Evolutionary conservation across 116 monocot species (phyloP).

Genomic region (Phalaenopsis hybrid): DNA sequence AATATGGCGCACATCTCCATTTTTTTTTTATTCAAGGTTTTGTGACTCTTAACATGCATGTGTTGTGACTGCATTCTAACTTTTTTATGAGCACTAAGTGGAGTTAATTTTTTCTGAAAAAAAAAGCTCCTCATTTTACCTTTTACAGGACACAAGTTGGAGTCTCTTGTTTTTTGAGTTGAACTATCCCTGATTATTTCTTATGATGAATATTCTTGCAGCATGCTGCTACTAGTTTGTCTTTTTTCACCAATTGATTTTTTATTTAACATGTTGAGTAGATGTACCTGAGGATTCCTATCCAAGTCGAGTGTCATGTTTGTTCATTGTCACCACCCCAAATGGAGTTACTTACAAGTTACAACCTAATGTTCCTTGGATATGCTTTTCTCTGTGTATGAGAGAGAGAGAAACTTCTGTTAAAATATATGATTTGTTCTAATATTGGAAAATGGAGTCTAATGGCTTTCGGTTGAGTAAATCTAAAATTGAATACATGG

Average conservation of each 20-base stretch:
- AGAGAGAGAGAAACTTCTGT: not conserved
- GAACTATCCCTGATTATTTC: not conserved
- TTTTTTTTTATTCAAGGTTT: not conserved
- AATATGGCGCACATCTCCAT: not conserved
- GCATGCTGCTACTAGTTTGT: not conserved
- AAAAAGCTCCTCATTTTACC: not conserved
- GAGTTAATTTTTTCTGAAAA: not conserved
- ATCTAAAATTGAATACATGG: no score
- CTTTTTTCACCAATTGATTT: not conserved
- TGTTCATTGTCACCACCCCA: no score
- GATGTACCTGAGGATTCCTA: not conserved
- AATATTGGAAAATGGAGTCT: not conserved
- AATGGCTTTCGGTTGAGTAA: no score
- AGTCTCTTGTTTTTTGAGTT: not conserved
- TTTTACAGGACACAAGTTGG: not conserved
- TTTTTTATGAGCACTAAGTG: not conserved
- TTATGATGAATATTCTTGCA: not conserved
- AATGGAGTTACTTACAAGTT: not conserved
- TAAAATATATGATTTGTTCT: not conserved
- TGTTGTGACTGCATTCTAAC: not conserved
- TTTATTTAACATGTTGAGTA: not conserved
- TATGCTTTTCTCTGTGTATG: not conserved
- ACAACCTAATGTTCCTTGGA: not conserved
- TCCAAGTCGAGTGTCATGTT: no score
- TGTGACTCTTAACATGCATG: not conserved